Base-by-base conservation (phyloP, 164 flowering plant species). In the Vitis labrusca region DNA sequence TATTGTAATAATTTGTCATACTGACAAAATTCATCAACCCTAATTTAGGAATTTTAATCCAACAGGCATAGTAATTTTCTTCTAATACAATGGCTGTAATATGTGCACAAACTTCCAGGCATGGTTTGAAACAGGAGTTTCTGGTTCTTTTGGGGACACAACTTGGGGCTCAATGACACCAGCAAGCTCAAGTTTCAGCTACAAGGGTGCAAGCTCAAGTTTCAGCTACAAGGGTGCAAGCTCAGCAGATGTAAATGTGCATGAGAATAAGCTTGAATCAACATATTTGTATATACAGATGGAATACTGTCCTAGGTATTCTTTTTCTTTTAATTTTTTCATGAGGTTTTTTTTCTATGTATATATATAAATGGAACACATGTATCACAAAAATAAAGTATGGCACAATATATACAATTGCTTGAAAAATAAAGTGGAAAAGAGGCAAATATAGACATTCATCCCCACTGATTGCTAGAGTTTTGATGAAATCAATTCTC, bases 281-380 rank as follows among this genome's bases (percentile, higher is more conserved):
- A 91, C 98, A 30, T 95, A 85, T 79, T 78, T 95, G 8, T 95
- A 91, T 73, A 95, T 95, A 82, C 99, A 95, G 78, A 95, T 95
- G 99, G 99, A 95, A 75, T 93, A 85, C 66, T 95, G 99, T 76
- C 99, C 98, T 14, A 79, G 98, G 99, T 95, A 77, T 52, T 63
- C 51, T 19, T 15, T 60, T 63, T 16, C 6, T 5, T 59, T 30
- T 2, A 11, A 0, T 27, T 59, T 59, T 60, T 7, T 7, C 9
- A 37, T 69, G 51, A 37, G 44, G 5, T 37, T 66, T 71, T 8
- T 68, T 15, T 30, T 11, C 9, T 59, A 59, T 59, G 29, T 59
- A 37, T 37, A 37, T 37, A 37, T 37, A 37, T 6, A 37, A 37
- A 37, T 37, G 44, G 44, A 37, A 37, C 7, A 37, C 44, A 23